Conservation (phyloP, 768 basidiomycete species). For the Collybiopsis confluens region DNA sequence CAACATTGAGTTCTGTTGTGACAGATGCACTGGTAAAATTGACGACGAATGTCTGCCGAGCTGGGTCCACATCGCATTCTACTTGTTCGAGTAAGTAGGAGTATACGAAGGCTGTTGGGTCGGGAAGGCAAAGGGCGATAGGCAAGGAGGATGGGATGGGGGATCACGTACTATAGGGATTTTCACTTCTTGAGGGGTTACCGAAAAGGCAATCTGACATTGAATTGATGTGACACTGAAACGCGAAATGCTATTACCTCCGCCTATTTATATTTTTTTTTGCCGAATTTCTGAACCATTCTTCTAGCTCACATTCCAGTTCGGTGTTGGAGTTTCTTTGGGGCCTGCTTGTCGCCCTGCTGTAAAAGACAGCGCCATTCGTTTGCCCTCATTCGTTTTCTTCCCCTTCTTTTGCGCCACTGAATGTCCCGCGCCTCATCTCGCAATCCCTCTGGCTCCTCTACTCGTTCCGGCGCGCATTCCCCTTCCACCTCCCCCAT, state of each 20-base stretch:
- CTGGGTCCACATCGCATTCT: no score
- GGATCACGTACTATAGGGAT: no score
- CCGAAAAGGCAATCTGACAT: no score
- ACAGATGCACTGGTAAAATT: no score
- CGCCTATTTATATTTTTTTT: conserved; percentile 7
- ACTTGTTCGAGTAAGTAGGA: no score
- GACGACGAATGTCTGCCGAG: no score
- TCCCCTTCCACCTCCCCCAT: conserved; percentile 60
- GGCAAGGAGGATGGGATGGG: no score
- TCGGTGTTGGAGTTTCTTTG: not conserved
- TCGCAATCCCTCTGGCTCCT: conserved; percentile 67
- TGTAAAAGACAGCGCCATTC: conserved; percentile 17
- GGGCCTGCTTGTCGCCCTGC: conserved; percentile 11
- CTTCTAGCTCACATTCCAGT: conserved; percentile 8
- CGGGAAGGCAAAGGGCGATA: no score
- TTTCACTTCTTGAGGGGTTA: no score
- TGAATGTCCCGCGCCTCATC: conserved; percentile 45
- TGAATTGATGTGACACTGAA: conserved; percentile 6
- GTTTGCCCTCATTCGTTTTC: conserved; percentile 18
- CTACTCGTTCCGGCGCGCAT: conserved; percentile 58
- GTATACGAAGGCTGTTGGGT: no score
- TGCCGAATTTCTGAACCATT: not conserved
- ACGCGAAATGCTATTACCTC: conserved; percentile 8
- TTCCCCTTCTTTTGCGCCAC: not conserved
- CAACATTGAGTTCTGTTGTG: no score